These are phyloP conservation scores for Phytophthora constricta DNA, from an alignment of 352 stramenopile genomes.

Conservation along the genomic window DNA sequence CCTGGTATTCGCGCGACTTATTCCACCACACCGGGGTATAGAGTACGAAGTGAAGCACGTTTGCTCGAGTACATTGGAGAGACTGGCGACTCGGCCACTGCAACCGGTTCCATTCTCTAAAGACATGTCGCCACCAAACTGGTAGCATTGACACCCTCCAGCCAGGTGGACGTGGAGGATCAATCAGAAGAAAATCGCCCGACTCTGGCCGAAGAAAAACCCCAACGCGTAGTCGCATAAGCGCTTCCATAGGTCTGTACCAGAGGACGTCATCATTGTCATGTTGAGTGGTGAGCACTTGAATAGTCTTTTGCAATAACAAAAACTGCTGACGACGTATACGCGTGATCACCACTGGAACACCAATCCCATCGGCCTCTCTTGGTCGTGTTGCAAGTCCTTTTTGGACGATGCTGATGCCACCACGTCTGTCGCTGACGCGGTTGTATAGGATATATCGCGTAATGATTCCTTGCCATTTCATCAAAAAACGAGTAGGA, in stretches of 20 bases:
- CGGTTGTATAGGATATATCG: background rate
- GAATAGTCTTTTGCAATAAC: no score
- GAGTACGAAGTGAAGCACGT: background rate
- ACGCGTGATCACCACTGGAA: background rate
- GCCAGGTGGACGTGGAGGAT: background rate
- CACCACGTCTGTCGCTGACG: background rate
- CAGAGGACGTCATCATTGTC: background rate
- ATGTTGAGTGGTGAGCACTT: background rate
- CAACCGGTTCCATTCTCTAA: background rate
- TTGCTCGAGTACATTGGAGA: background rate
- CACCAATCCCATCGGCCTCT: no score
- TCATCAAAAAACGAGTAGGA: background rate
- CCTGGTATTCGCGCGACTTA: no score
- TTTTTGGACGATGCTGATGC: background rate
- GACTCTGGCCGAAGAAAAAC: background rate
- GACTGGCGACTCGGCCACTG: background rate
- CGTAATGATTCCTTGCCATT: background rate
- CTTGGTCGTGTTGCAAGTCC: background rate
- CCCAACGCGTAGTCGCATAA: background rate
- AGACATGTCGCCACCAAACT: background rate
- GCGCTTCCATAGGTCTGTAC: background rate
- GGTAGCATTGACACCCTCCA: background rate
- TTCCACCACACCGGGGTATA: background rate
- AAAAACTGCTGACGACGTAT: background rate
- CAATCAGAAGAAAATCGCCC: background rate